Conservation (phyloP, 1,284 basidiomycete genomes). For the Ceratobasidium sp. region DNA sequence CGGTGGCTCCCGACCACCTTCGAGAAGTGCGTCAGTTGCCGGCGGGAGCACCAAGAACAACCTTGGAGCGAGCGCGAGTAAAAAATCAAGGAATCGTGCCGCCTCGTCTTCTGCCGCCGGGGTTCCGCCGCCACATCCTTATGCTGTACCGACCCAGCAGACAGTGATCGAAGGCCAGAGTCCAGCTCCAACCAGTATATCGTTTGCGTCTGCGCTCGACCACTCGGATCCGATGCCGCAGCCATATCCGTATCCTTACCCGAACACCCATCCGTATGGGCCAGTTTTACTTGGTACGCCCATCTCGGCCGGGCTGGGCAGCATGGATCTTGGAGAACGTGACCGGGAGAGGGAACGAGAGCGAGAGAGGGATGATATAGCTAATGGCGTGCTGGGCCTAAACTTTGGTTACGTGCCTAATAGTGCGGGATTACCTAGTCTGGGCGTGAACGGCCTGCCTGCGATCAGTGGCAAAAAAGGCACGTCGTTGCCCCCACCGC, state of each 20-base stretch:
- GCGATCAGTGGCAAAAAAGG: constrained; percentile 2
- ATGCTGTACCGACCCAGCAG: background rate
- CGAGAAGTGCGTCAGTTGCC: constrained; percentile 20
- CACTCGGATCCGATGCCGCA: background rate
- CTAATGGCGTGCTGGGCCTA: background rate
- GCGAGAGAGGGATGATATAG: background rate
- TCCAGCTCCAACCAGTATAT: constrained; percentile 14
- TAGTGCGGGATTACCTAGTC: background rate
- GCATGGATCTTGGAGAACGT: constrained; percentile 27
- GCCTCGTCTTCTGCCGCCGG: background rate
- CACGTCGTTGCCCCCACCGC: constrained; percentile 32
- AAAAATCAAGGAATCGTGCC: background rate
- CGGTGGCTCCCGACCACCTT: constrained; percentile 21
- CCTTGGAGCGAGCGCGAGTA: background rate
- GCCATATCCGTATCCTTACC: background rate
- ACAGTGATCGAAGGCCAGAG: background rate
- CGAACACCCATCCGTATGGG: background rate
- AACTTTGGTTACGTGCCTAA: background rate
- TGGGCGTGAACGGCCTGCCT: background rate
- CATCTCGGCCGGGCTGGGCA: constrained; percentile 32
- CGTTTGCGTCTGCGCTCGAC: constrained; percentile 15
- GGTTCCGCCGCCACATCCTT: background rate
- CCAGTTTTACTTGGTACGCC: constrained; percentile 29
- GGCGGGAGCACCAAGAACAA: background rate
- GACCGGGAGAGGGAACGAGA: constrained; percentile 18